Percentiles rank a stretch among this genome's conserved stretches.
Evolutionary conservation across 257 asterid genomes (phyloP).

Genomic region (Solanum sparsipilum): DNA sequence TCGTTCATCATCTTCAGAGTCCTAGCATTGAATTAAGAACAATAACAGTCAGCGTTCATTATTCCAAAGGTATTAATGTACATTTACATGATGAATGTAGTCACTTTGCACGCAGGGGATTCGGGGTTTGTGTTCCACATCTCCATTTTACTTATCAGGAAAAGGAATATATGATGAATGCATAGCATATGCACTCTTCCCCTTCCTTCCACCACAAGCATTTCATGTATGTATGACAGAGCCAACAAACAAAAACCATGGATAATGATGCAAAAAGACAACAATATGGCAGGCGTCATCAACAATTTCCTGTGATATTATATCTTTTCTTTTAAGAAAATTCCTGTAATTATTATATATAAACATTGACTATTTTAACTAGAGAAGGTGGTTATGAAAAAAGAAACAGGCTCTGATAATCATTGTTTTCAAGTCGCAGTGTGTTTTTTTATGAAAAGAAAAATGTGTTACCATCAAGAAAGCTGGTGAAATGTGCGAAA

Average conservation of each 20-base stretch:
- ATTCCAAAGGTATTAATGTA: neutral
- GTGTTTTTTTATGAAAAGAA: neutral
- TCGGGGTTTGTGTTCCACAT: neutral
- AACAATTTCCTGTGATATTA: neutral
- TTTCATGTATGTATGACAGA: neutral
- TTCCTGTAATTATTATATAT: neutral
- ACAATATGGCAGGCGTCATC: neutral
- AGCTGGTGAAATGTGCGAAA: neutral
- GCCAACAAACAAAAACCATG: neutral
- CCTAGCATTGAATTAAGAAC: slow-evolving; percentile 9
- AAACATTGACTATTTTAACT: neutral
- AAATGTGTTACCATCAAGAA: neutral
- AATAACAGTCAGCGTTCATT: neutral
- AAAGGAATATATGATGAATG: neutral
- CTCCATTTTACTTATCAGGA: neutral
- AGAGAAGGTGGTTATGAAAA: neutral
- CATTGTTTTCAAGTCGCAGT: neutral
- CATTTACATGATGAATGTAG: neutral
- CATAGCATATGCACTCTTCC: neutral
- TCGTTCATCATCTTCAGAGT: slow-evolving; percentile 27
- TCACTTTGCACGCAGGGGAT: neutral
- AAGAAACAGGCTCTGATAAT: neutral
- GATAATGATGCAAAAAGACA: neutral
- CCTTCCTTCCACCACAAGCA: neutral
- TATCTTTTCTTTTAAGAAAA: neutral